A percentile compares a stretch with the other conserved stretches of the same genome.
Conservation (phyloP, 768 basidiomycete species). For the Lactifluus echinatus region DNA sequence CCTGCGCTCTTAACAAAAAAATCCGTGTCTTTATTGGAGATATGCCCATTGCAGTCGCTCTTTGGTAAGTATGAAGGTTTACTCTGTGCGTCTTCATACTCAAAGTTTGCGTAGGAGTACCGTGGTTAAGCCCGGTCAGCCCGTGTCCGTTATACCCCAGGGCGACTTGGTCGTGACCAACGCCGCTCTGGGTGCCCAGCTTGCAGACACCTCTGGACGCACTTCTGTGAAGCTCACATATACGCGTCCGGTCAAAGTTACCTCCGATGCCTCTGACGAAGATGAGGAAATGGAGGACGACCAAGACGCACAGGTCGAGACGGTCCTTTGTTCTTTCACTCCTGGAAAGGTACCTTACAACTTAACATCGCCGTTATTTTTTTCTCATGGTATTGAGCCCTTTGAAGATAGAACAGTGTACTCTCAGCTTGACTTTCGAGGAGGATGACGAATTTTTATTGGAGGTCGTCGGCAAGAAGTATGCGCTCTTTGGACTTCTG, state of each 20-base stretch:
- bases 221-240: constrained; percentile 65
- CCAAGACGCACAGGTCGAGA: constrained; percentile 31
- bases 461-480: constrained; percentile 80
- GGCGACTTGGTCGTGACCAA: constrained; percentile 76
- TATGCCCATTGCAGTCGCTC: constrained; percentile 55
- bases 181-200: constrained; percentile 65
- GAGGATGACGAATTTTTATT: constrained; percentile 58
- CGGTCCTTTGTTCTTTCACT: constrained; percentile 70
- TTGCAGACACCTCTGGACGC: constrained; percentile 51
- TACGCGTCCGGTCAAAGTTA: constrained; percentile 32
- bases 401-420: constrained; percentile 65
- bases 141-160: constrained; percentile 48
- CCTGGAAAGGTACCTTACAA: constrained; percentile 58
- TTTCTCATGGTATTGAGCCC: background rate
- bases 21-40: constrained; percentile 19
- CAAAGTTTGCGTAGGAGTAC: constrained; percentile 43
- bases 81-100: constrained; percentile 6
- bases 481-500: constrained; percentile 18
- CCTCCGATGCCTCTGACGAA: constrained; percentile 40
- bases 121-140: constrained; percentile 47
- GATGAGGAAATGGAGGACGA: constrained; percentile 34
- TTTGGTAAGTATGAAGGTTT: constrained; percentile 40
- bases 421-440: constrained; percentile 62
- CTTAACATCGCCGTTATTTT: background rate
- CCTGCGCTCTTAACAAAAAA: too few relatives aligned